Evolutionary conservation across 2,329 filamentous ascomycete genomes (phyloP).

Genomic region (Penicillium sp.): DNA sequence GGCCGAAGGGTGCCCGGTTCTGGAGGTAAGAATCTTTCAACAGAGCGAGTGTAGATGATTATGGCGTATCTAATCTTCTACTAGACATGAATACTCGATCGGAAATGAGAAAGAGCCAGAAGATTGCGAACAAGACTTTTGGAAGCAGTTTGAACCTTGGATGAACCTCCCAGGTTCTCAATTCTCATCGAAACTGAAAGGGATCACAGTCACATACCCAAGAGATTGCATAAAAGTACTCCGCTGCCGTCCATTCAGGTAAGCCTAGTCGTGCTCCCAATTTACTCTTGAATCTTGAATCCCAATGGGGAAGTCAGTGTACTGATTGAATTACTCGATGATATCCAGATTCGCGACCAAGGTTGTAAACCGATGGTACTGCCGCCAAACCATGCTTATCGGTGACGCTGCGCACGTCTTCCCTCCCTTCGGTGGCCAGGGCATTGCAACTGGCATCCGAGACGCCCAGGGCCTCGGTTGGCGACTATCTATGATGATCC

Average conservation of each 20-base stretch:
- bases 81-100: not conserved
- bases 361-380: constrained; percentile 37
- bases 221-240: constrained; percentile 49
- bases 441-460: not conserved
- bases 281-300: too few species aligned
- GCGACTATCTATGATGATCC: not conserved
- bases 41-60: constrained; percentile 5
- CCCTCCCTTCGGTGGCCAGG: constrained; percentile 39
- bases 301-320: not conserved
- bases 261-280: not conserved
- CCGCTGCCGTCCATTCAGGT: constrained; percentile 45
- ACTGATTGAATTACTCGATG: not conserved
- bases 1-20: constrained; percentile 39
- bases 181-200: not conserved
- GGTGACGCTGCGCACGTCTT: constrained; percentile 55
- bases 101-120: not conserved
- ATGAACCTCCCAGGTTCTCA: not conserved
- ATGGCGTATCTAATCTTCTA: not conserved
- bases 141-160: not conserved
- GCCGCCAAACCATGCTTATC: constrained; percentile 43
- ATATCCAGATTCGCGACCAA: not conserved
- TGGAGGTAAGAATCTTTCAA: constrained; percentile 46
- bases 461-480: not conserved
- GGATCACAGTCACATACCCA: constrained; percentile 35
- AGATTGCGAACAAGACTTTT: not conserved